Evolutionary conservation across 2,329 filamentous ascomycete species (phyloP).

Genomic region (Sporothrix mexicana): DNA sequence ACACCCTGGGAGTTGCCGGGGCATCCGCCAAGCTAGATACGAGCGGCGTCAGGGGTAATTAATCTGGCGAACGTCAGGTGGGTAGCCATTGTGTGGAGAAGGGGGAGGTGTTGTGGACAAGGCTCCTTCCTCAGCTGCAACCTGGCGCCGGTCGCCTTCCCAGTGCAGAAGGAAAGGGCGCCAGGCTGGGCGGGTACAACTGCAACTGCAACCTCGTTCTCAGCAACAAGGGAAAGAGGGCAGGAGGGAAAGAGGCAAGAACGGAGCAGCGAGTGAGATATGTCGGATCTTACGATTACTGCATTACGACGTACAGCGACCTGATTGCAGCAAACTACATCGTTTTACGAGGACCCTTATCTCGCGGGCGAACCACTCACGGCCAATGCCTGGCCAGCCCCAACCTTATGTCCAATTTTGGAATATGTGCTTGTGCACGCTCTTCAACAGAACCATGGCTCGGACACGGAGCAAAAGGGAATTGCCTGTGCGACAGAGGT

Average conservation of each 20-base stretch:
- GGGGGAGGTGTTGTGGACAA: conserved; percentile 3
- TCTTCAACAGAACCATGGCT: conserved; percentile 6
- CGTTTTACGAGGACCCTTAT: not conserved
- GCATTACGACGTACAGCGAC: not conserved
- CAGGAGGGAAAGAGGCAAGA: too few relatives aligned
- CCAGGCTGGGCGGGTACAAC: conserved; percentile 7
- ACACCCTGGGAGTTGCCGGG: conserved; percentile 19
- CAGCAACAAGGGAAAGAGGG: too few relatives aligned
- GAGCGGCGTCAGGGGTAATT: conserved; percentile 27
- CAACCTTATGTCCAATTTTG: not conserved
- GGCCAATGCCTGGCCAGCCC: not conserved
- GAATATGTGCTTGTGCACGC: not conserved
- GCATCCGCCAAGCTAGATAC: conserved; percentile 18
- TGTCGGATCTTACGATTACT: not conserved
- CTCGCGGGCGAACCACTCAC: not conserved
- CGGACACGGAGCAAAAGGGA: conserved; percentile 21
- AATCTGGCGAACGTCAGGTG: conserved; percentile 14
- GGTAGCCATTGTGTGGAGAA: conserved; percentile 19
- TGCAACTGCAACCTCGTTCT: not conserved
- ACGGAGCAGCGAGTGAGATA: too few relatives aligned
- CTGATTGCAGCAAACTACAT: not conserved
- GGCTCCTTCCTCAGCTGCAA: conserved; percentile 14
- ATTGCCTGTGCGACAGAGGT: conserved; percentile 9
- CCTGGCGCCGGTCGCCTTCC: conserved; percentile 19
- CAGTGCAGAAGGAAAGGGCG: conserved; percentile 23